Conservation (phyloP, 148 eudicot species). For the Rhododendron simsii region DNA sequence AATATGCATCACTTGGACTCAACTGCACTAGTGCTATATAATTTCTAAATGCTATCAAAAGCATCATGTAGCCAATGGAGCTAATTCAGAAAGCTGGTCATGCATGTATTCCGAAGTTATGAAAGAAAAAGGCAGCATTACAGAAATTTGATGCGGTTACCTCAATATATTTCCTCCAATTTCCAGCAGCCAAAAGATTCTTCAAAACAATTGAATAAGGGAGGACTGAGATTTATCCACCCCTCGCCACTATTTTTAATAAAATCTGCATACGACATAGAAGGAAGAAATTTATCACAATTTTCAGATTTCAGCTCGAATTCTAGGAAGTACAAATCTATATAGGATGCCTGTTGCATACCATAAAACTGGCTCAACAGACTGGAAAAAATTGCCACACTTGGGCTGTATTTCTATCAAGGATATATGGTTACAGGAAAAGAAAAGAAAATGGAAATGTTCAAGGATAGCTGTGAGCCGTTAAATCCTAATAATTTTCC, state of each 20-base stretch:
- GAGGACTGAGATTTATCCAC: conserved; percentile 52
- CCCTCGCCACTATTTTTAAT: conserved; percentile 62
- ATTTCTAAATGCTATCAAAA: neutral
- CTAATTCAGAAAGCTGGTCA: conserved; percentile 1
- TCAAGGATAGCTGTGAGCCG: neutral
- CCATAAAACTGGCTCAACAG: neutral
- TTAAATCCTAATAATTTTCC: neutral
- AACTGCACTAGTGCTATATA: neutral
- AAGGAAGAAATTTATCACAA: neutral
- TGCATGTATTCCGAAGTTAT: neutral
- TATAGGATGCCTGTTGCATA: neutral
- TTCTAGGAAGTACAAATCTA: neutral
- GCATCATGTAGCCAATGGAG: neutral
- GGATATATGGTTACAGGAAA: neutral
- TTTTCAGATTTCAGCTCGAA: neutral
- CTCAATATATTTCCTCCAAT: conserved; percentile 96
- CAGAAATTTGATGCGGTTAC: conserved; percentile 30
- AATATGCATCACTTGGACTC: neutral
- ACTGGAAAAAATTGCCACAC: neutral
- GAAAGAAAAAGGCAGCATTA: neutral
- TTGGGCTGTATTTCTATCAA: neutral
- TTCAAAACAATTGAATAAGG: conserved; percentile 73
- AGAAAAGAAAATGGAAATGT: neutral
- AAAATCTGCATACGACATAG: conserved; percentile 50
- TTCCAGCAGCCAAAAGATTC: conserved; percentile 77